phyloP scores from a whole-genome alignment of 805 yeast genomes.

The Pichia ethanolica region DNA sequence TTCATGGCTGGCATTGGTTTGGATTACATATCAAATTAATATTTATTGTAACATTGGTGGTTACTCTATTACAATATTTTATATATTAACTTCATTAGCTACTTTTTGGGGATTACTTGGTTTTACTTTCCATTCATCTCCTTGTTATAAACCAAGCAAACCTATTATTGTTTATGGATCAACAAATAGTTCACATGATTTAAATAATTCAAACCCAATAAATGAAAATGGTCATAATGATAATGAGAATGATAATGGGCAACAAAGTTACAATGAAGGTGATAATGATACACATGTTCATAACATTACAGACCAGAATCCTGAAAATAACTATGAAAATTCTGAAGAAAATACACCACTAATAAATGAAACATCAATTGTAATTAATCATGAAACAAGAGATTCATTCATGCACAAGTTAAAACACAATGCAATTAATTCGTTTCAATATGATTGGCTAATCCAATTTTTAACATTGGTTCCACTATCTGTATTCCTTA shows the following conservation, averaged over 20 bases:
- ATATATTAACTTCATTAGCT: constrained; percentile 38
- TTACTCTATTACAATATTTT: constrained; percentile 40
- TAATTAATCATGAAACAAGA: constrained; percentile 23
- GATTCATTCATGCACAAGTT: constrained; percentile 21
- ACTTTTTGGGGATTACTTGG: constrained; percentile 37
- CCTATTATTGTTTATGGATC: background rate
- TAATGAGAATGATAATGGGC: background rate
- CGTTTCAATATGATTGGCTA: constrained; percentile 72
- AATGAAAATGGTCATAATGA: too few relatives aligned
- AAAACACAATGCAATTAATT: constrained; percentile 29
- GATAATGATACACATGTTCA: constrained; percentile 1
- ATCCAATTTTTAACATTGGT: constrained; percentile 62
- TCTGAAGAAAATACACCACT: constrained; percentile 6
- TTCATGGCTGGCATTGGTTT: constrained; percentile 50
- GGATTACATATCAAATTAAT: constrained; percentile 42
- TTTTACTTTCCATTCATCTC: constrained; percentile 1
- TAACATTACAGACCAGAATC: constrained; percentile 3
- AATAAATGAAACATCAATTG: constrained; percentile 12
- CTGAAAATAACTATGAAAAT: background rate
- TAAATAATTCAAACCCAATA: background rate
- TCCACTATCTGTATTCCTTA: constrained; percentile 51
- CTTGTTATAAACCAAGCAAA: background rate
- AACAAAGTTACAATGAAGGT: background rate
- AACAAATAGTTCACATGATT: background rate
- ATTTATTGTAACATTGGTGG: constrained; percentile 48